These are phyloP conservation scores for Russula compacta DNA, from an alignment of 768 basidiomycete species.

Conservation along the genomic window DNA sequence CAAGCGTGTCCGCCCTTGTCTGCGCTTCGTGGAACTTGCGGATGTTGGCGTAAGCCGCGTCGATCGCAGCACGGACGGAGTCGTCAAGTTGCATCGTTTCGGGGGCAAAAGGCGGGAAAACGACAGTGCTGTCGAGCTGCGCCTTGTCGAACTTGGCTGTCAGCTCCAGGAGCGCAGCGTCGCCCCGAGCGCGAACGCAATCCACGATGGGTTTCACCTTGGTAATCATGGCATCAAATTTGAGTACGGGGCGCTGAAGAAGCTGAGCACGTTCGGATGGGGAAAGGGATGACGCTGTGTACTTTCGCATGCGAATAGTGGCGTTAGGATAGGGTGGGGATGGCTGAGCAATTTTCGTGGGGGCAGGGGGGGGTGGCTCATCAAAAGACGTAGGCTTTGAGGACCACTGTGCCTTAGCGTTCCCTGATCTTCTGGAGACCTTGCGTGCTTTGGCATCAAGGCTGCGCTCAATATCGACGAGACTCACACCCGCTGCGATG, in stretches of 20 bases:
- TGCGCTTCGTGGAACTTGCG: slow-evolving; percentile 88
- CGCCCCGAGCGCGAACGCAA: slow-evolving; percentile 74
- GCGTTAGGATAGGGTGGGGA: slow-evolving; percentile 28
- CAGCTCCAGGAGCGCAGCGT: slow-evolving; percentile 76
- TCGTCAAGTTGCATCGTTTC: slow-evolving; percentile 53
- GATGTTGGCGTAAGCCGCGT: slow-evolving; percentile 86
- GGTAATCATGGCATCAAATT: slow-evolving; percentile 78
- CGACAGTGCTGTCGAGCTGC: slow-evolving; percentile 53
- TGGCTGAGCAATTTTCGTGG: slow-evolving; percentile 20
- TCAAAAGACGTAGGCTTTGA: slow-evolving; percentile 15
- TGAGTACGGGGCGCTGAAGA: slow-evolving; percentile 84
- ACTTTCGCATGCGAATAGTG: slow-evolving; percentile 72
- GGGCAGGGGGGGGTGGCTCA: slow-evolving; percentile 19
- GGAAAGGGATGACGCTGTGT: slow-evolving; percentile 42
- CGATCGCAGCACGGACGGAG: slow-evolving; percentile 71
- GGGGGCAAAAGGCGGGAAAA: slow-evolving; percentile 71
- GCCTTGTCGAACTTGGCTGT: slow-evolving; percentile 93
- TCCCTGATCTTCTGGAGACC: slow-evolving; percentile 78
- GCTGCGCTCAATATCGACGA: slow-evolving; percentile 76
- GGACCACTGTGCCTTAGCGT: slow-evolving; percentile 81
- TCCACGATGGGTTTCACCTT: slow-evolving; percentile 94
- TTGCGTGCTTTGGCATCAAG: slow-evolving; percentile 81
- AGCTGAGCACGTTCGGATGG: slow-evolving; percentile 52
- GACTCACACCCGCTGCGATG: slow-evolving; percentile 67
- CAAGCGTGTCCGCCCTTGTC: slow-evolving; percentile 54